Evolutionary conservation across 768 basidiomycete genomes (phyloP).

Genomic region (Porphyrellus cyaneotinctus): DNA sequence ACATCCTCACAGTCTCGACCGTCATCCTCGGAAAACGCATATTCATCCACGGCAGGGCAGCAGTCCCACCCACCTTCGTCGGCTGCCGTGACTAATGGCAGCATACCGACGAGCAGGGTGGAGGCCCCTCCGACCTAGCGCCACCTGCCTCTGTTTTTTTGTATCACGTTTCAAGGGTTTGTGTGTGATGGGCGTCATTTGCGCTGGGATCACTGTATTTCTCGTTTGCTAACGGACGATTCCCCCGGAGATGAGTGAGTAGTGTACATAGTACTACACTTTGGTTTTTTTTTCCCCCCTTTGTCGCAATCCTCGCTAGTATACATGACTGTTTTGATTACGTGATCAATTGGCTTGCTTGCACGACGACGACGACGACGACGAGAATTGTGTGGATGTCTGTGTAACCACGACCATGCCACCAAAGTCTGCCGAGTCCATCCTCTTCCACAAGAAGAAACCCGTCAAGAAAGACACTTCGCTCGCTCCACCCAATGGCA

Average conservation of each 20-base stretch:
- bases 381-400: constrained; percentile 2
- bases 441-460: constrained; percentile 70
- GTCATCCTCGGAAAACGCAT: constrained; percentile 58
- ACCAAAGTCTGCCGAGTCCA: constrained; percentile 36
- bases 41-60: constrained; percentile 40
- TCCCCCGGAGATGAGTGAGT: constrained; percentile 18
- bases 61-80: constrained; percentile 28
- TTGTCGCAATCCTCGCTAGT: constrained; percentile 9
- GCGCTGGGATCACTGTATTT: constrained; percentile 23
- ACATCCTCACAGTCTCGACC: constrained; percentile 49
- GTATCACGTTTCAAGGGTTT: constrained; percentile 9
- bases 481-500: constrained; percentile 12
- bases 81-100: constrained; percentile 37
- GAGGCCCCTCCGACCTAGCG: constrained; percentile 40
- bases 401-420: constrained; percentile 17
- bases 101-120: constrained; percentile 37
- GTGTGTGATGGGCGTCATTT: constrained; percentile 17
- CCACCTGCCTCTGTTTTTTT: constrained; percentile 3
- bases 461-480: constrained; percentile 28
- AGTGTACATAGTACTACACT: constrained; percentile 29
- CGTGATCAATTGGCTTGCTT: constrained; percentile 16
- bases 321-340: constrained; percentile 16
- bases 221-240: constrained; percentile 25
- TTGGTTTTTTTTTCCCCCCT: constrained; percentile 8
- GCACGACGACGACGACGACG: constrained; percentile 5